These are phyloP conservation scores for Diaporthe citrichinensis DNA, from an alignment of 2,329 filamentous ascomycete species.

Conservation along the genomic window DNA sequence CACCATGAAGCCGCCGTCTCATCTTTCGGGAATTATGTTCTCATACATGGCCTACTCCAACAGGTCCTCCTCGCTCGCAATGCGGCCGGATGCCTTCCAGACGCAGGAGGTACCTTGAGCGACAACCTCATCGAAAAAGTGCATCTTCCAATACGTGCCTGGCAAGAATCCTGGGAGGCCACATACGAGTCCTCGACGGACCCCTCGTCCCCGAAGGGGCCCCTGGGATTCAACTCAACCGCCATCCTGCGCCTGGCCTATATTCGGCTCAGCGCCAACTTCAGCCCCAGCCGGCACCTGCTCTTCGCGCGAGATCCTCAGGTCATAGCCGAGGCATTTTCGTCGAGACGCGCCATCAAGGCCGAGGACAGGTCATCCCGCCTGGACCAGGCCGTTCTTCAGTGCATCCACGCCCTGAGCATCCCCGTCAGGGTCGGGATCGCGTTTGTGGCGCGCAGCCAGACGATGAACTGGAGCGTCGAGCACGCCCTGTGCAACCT, in stretches of 20 bases:
- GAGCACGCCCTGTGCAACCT: constrained; percentile 68
- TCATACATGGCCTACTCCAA: constrained; percentile 5
- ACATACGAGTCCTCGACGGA: constrained; percentile 67
- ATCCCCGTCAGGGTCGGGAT: constrained; percentile 67
- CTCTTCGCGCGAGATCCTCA: constrained; percentile 46
- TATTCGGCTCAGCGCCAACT: constrained; percentile 45
- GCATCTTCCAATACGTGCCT: constrained; percentile 62
- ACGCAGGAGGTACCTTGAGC: background rate
- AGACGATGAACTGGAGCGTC: constrained; percentile 69
- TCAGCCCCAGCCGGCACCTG: constrained; percentile 55
- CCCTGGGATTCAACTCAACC: constrained; percentile 64
- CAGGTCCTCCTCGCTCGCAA: background rate
- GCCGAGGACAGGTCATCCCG: constrained; percentile 54
- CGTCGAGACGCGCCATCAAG: constrained; percentile 47
- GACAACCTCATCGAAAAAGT: constrained; percentile 49
- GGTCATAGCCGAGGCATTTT: background rate
- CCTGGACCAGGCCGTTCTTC: constrained; percentile 64
- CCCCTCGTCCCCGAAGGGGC: constrained; percentile 65
- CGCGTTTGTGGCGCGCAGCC: constrained; percentile 65
- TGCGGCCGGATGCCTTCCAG: background rate
- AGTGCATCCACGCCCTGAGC: constrained; percentile 67
- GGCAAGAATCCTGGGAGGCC: constrained; percentile 67
- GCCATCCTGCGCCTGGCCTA: constrained; percentile 50
- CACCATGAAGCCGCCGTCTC: background rate
- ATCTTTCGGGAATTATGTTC: constrained; percentile 2